Conservation (phyloP, 1,139 yeast species). For the Lodderomyces pseudojiufengensis region DNA sequence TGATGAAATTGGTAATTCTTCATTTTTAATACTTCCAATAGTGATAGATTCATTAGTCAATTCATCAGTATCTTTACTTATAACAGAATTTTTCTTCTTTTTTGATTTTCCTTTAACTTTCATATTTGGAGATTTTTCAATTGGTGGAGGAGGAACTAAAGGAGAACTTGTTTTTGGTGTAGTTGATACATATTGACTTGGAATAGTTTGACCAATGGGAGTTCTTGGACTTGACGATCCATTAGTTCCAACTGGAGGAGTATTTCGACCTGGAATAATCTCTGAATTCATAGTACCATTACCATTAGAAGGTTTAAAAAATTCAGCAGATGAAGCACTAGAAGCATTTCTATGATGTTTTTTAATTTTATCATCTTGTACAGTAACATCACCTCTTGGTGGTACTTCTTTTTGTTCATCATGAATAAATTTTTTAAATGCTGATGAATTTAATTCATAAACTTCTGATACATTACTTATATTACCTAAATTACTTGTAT, state of each 20-base stretch:
- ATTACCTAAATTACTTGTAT: too few species aligned
- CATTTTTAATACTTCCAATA: not conserved
- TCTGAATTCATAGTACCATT: not conserved
- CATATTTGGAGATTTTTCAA: constrained; percentile 15
- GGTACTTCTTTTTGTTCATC: constrained; percentile 34
- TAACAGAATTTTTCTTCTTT: constrained; percentile 4
- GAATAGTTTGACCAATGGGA: too few species aligned
- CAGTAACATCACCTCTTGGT: constrained; percentile 33
- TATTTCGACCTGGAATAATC: too few species aligned
- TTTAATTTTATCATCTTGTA: constrained; percentile 20
- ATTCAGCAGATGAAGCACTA: constrained; percentile 9
- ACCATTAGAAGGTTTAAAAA: constrained; percentile 1
- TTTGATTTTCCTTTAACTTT: constrained; percentile 12
- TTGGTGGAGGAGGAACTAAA: constrained; percentile 14
- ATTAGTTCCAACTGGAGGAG: too few species aligned
- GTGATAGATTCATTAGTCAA: too few species aligned
- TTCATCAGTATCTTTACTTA: too few species aligned
- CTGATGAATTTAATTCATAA: constrained; percentile 11
- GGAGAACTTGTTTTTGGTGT: constrained; percentile 3
- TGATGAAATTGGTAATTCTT: not conserved
- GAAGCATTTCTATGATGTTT: constrained; percentile 18
- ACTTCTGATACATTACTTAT: not conserved
- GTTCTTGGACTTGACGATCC: too few species aligned
- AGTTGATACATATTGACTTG: not conserved
- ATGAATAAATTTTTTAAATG: constrained; percentile 22